A percentile compares a stretch with the other conserved stretches of the same genome.
phyloP scores from a whole-genome alignment of 495 filamentous ascomycete genomes.

The Podospora sp. region DNA sequence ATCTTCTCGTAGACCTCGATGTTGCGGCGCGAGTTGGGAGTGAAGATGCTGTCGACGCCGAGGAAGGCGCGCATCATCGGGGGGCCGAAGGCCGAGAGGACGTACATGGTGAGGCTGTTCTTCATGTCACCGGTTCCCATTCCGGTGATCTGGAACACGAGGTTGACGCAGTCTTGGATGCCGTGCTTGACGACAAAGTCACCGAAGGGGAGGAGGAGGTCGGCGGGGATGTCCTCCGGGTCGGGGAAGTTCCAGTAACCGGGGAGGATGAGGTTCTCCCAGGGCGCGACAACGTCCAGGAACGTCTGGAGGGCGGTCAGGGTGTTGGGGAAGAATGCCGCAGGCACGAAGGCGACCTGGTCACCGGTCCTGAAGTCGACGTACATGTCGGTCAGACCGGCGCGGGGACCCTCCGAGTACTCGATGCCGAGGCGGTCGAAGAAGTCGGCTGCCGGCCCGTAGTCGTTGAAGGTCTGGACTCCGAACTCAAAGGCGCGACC shows the following conservation, averaged over 20 bases:
- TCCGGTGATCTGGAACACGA: conserved; percentile 43
- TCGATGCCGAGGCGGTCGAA: conserved; percentile 43
- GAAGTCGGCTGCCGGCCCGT: conserved; percentile 33
- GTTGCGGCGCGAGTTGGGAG: conserved; percentile 42
- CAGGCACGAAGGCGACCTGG: conserved; percentile 25
- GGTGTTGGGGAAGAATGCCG: conserved; percentile 28
- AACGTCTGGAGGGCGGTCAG: conserved; percentile 40
- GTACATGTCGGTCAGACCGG: conserved; percentile 30
- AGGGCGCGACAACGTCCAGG: conserved; percentile 39
- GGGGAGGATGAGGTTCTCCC: conserved; percentile 41
- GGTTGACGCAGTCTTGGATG: conserved; percentile 31
- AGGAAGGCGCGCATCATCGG: conserved; percentile 42
- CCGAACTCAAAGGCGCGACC: conserved; percentile 45
- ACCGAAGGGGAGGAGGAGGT: conserved; percentile 51
- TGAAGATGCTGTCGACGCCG: conserved; percentile 32
- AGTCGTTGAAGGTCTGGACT: conserved; percentile 39
- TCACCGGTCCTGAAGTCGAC: conserved; percentile 48
- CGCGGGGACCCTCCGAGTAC: conserved; percentile 22
- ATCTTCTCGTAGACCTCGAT: conserved; percentile 46
- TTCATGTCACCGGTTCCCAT: conserved; percentile 44
- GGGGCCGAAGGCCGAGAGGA: conserved; percentile 44
- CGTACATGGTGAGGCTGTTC: conserved; percentile 43
- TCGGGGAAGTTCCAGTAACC: conserved; percentile 48
- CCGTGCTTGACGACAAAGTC: conserved; percentile 48
- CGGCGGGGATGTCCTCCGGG: conserved; percentile 43